Conservation (phyloP, 148 eudicot genomes). For the Polygonum maritimum region DNA sequence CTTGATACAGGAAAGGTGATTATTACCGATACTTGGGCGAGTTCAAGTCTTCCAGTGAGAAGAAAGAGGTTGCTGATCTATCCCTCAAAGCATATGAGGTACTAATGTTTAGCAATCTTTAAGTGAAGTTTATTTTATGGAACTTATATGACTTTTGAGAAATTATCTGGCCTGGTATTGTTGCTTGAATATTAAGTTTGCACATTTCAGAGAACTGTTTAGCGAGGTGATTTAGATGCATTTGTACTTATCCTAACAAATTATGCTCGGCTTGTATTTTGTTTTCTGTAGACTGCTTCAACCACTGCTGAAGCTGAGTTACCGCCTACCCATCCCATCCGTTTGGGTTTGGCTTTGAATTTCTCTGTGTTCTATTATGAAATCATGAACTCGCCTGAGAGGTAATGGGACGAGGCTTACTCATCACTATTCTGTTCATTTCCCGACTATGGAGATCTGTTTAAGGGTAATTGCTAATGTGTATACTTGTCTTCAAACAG, state of each 20-base stretch:
- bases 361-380: conserved; percentile 5
- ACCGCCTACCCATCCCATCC: background rate
- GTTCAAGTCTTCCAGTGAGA: conserved; percentile 30
- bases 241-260: background rate
- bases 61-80: conserved; percentile 27
- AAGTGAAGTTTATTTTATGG: background rate
- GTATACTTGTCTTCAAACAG: background rate
- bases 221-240: background rate
- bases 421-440: background rate
- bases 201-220: background rate
- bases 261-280: background rate
- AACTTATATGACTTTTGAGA: background rate
- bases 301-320: background rate
- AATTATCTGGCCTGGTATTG: background rate
- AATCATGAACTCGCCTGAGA: conserved; percentile 1
- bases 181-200: background rate
- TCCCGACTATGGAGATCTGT: background rate
- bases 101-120: background rate
- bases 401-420: background rate
- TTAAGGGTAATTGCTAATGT: background rate
- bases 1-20: conserved; percentile 40
- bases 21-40: conserved; percentile 33
- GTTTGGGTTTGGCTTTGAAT: conserved; percentile 8
- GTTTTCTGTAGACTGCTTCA: background rate
- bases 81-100: conserved; percentile 40